These are phyloP conservation scores for Camellia sinensis DNA, from an alignment of 148 eudicot species.

Conservation along the genomic window DNA sequence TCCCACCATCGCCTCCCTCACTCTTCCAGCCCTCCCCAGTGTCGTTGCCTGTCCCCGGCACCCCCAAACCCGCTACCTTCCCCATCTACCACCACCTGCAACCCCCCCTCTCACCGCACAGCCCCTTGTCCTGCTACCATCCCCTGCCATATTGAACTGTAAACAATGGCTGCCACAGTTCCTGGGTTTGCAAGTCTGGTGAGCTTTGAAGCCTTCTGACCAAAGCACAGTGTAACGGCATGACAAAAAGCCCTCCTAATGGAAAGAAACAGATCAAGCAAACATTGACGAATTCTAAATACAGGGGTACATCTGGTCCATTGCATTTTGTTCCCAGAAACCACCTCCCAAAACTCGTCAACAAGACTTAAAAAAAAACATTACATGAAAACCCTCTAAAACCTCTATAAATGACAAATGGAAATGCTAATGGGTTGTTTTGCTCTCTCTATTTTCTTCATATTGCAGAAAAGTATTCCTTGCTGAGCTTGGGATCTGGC, in stretches of 20 bases:
- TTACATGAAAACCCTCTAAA: constrained; percentile 16
- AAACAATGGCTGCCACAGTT: no score
- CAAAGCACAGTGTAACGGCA: background rate
- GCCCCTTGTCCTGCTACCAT: no score
- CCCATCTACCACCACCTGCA: no score
- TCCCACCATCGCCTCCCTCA: no score
- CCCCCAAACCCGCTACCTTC: no score
- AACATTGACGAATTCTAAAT: background rate
- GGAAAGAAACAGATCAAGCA: background rate
- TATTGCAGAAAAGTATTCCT: constrained; percentile 86
- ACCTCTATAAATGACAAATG: constrained; percentile 10
- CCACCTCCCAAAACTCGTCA: background rate
- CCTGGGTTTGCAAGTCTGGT: no score
- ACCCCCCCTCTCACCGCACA: no score
- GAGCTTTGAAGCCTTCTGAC: background rate
- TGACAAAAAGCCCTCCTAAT: background rate
- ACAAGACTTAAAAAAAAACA: background rate
- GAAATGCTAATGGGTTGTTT: background rate
- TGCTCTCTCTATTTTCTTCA: constrained; percentile 20
- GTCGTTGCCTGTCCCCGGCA: no score
- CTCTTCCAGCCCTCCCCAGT: no score
- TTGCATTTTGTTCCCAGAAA: constrained; percentile 4
- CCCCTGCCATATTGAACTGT: no score
- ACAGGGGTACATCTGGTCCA: background rate
- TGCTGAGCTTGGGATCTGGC: constrained; percentile 94